Conservation (phyloP, 495 filamentous ascomycete genomes). For the Clohesyomyces aquaticus region DNA sequence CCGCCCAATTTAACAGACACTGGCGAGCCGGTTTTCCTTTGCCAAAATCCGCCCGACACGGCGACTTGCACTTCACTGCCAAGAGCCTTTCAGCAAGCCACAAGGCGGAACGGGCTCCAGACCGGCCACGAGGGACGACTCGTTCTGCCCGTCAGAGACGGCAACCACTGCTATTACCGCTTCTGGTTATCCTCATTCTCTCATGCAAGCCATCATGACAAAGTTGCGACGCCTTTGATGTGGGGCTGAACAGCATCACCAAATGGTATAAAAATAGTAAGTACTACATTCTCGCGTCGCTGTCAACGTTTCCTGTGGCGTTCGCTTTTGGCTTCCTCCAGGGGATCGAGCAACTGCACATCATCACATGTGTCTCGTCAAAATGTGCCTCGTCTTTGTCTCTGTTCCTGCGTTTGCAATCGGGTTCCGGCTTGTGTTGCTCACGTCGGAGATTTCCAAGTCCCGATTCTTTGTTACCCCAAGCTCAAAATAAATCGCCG, state of each 20-base stretch:
- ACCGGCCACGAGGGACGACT: neutral
- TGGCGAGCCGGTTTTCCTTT: too few relatives aligned
- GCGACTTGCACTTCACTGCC: neutral
- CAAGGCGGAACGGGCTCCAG: neutral
- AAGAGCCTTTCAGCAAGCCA: neutral
- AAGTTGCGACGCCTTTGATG: neutral
- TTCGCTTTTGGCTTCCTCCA: too few relatives aligned
- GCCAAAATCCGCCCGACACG: too few relatives aligned
- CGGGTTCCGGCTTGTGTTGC: neutral
- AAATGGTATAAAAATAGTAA: neutral
- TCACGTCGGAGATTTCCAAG: neutral
- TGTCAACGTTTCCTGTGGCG: too few relatives aligned
- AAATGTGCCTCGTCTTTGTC: too few relatives aligned
- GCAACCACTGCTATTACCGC: neutral
- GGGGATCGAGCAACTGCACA: too few relatives aligned
- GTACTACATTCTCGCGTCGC: neutral
- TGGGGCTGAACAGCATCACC: neutral
- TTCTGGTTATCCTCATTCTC: neutral
- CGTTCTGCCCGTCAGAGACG: neutral
- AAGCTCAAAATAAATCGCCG: neutral
- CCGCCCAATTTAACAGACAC: too few relatives aligned
- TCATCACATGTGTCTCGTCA: too few relatives aligned
- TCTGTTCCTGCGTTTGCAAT: neutral
- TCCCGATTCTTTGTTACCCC: neutral
- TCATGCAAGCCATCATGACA: neutral